Conservation (phyloP, 2,329 filamentous ascomycete genomes). For the Pseudocercospora pini-densiflorae region DNA sequence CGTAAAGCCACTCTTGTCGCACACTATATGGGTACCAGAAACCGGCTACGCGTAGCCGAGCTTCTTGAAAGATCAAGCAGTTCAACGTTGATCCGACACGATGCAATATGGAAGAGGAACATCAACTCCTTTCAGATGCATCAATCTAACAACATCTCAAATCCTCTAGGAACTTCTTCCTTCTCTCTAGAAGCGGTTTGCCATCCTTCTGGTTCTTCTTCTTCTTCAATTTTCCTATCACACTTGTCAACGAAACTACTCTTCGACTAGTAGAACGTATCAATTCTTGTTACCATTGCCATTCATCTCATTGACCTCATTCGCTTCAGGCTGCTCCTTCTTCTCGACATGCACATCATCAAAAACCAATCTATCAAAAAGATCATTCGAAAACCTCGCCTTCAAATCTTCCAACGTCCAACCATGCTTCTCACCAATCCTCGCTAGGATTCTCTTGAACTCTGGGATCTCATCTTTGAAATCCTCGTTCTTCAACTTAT, state of each 20-base stretch:
- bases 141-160: background rate
- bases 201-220: background rate
- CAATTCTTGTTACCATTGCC: background rate
- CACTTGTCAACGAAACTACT: background rate
- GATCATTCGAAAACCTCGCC: constrained; percentile 20
- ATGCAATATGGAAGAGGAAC: background rate
- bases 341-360: constrained; percentile 14
- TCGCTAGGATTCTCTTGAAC: constrained; percentile 13
- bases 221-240: background rate
- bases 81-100: background rate
- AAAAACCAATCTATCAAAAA: constrained; percentile 19
- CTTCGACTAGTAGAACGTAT: background rate
- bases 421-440: constrained; percentile 17
- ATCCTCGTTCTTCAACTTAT: constrained; percentile 17
- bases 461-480: constrained; percentile 13
- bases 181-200: background rate
- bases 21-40: background rate
- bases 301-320: background rate
- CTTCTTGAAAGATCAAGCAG: background rate
- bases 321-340: background rate
- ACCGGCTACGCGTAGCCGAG: too few relatives aligned
- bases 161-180: background rate
- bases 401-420: constrained; percentile 23
- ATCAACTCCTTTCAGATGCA: background rate
- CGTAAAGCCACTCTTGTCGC: background rate